Evolutionary conservation across 2,329 filamentous ascomycete species (phyloP).

Genomic region (Emmonsia crescens): DNA sequence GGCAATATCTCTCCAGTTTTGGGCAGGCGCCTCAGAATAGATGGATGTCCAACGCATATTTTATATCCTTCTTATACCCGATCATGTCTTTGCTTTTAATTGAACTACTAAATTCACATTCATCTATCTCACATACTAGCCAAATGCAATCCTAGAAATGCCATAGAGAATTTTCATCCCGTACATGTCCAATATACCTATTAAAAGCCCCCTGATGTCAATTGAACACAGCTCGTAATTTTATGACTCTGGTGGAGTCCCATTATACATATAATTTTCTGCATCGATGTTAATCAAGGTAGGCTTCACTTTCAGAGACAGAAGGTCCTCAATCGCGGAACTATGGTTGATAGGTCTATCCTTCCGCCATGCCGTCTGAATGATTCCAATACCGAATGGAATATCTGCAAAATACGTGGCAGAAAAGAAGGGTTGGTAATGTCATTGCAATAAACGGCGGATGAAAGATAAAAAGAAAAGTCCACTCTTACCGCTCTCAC

Average conservation of each 20-base stretch:
- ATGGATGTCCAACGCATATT: background rate
- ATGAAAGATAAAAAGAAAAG: background rate
- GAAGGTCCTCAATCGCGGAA: conserved; percentile 51
- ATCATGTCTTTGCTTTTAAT: background rate
- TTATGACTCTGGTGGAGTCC: background rate
- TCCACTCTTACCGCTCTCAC: conserved; percentile 18
- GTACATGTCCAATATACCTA: background rate
- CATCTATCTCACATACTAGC: background rate
- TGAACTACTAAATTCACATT: background rate
- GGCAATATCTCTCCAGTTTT: background rate
- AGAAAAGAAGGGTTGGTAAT: background rate
- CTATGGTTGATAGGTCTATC: conserved; percentile 47
- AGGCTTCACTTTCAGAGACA: background rate
- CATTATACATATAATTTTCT: conserved; percentile 6
- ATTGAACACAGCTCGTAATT: background rate
- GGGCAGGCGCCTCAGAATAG: background rate
- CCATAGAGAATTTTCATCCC: background rate
- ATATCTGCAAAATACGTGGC: conserved; percentile 33
- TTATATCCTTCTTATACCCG: background rate
- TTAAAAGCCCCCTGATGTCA: background rate
- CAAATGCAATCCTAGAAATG: background rate
- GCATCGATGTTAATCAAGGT: conserved; percentile 6
- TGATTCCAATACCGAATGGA: conserved; percentile 50
- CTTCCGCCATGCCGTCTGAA: conserved; percentile 53
- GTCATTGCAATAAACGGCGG: background rate